Percentiles rank a stretch among this genome's conserved stretches.
Evolutionary conservation across 768 basidiomycete genomes (phyloP).

Genomic region (Termitomyces sp.): DNA sequence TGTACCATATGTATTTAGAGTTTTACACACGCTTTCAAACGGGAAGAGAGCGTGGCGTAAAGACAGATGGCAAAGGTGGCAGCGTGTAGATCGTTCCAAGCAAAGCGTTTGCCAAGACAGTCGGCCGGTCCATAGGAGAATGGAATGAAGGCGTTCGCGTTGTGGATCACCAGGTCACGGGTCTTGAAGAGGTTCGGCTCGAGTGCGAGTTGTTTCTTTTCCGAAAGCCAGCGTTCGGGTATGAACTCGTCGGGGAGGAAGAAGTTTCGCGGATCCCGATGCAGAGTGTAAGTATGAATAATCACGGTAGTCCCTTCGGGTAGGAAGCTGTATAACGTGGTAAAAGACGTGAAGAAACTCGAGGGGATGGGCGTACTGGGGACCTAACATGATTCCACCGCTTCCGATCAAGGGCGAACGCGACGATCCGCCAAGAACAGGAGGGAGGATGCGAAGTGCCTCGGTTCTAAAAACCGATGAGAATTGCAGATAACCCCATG

Average conservation of each 20-base stretch:
- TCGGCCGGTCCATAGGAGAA: constrained; percentile 43
- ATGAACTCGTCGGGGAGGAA: constrained; percentile 29
- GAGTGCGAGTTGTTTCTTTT: constrained; percentile 12
- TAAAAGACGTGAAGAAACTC: not conserved
- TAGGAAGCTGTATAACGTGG: constrained; percentile 23
- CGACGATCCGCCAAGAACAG: constrained; percentile 27
- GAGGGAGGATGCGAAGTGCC: constrained; percentile 30
- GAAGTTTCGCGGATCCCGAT: constrained; percentile 33
- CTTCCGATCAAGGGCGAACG: constrained; percentile 17
- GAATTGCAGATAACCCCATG: not conserved
- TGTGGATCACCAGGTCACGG: constrained; percentile 15
- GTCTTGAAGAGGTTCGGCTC: constrained; percentile 14
- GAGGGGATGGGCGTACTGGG: constrained; percentile 10
- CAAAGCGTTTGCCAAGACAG: constrained; percentile 41
- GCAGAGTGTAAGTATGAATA: constrained; percentile 30
- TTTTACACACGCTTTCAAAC: not conserved
- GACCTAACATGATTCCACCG: constrained; percentile 12
- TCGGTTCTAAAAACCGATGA: constrained; percentile 25
- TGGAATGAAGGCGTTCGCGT: constrained; percentile 26
- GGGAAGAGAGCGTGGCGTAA: not conserved
- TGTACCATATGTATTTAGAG: no score
- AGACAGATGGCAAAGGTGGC: constrained; percentile 17
- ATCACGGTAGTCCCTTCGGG: constrained; percentile 33
- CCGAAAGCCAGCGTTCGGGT: constrained; percentile 32
- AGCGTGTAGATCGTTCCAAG: constrained; percentile 28